Evolutionary conservation across 257 asterid species (phyloP).

Genomic region (Penstemon eatonii): DNA sequence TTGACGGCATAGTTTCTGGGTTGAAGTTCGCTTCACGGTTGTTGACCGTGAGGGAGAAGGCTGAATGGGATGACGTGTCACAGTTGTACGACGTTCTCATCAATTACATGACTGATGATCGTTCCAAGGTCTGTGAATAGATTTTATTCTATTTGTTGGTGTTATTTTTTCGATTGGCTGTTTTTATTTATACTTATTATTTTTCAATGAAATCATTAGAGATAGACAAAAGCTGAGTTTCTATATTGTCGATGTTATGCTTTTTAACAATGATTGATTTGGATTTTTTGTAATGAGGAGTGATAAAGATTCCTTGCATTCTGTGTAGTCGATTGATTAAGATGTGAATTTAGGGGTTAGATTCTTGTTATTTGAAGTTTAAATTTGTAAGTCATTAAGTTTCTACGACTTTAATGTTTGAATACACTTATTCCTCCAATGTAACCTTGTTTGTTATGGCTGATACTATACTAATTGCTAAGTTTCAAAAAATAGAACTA

Average conservation of each 20-base stretch:
- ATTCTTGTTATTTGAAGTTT: neutral
- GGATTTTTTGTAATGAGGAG: neutral
- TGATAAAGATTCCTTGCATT: neutral
- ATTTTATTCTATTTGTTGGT: neutral
- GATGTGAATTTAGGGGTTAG: conserved; percentile 1
- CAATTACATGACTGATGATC: conserved; percentile 54
- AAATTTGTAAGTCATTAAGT: too few species aligned
- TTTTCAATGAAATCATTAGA: neutral
- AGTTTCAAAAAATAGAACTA: neutral
- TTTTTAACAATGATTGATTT: neutral
- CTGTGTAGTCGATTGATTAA: conserved; percentile 1
- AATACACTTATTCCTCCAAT: neutral
- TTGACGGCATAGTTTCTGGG: conserved; percentile 57
- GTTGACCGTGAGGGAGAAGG: conserved; percentile 56
- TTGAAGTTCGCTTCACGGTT: conserved; percentile 58
- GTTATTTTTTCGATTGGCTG: neutral
- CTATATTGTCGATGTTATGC: neutral
- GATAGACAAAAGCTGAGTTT: neutral
- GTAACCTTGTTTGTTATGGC: neutral
- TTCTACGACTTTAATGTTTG: neutral
- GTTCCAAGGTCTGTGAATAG: conserved; percentile 48
- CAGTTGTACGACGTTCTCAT: conserved; percentile 55
- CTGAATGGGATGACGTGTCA: conserved; percentile 57
- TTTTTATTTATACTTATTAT: neutral
- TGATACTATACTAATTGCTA: conserved; percentile 6